Base-by-base conservation (phyloP, 345 rosid genomes). In the Linum lewisii region DNA sequence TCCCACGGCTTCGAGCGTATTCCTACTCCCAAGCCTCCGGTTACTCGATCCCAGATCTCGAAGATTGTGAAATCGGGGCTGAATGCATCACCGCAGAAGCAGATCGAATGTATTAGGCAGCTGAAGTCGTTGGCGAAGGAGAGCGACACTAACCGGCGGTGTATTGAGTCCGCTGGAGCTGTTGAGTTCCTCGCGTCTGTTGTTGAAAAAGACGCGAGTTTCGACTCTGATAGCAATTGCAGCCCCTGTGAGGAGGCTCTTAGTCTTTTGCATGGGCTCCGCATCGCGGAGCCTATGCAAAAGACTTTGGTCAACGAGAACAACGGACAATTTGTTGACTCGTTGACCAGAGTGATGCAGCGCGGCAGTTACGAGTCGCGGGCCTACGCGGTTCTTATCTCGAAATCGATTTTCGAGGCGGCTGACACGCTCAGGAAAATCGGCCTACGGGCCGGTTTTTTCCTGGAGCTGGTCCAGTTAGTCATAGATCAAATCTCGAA, bases 351-450 rank as follows among this genome's bases (percentile, higher is more conserved):
- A 59, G 65, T 85, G 49, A 74, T 90, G 87, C 75, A 64, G 29
- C 58, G 51, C 1, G 77, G 79, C 8, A 74, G 25, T 64, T 78
- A 69, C 51, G 81, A 79, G 36, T 79, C 86, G 18, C 68, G 84
- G 34, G 81, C 86, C 38, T 81, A 81, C 38, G 75, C 84, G 16
- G 67, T 79, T 3, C 23, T 74, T 62, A 54, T 84, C 24, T 52
- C 81, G 42, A 76, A 67, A 55, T 76, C 86, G 0, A 67, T 79
- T 18, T 50, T 74, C 38, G 79, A 79, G 59, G 67, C 77, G 2
- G 94, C 91, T 5, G 89, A 90, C 32, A 82, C 89, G 34, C 68
- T 72, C 62, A 78, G 73, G 20, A 67, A 79, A 32, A 73, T 82
- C 62, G 61, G 53, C 42, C 49, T 82, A 14, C 70, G 53, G 56